Evolutionary conservation across 495 filamentous ascomycete genomes (phyloP), one percentile per base, ranked within the genome.

Genomic region (Annulohypoxylon moriforme): DNA sequence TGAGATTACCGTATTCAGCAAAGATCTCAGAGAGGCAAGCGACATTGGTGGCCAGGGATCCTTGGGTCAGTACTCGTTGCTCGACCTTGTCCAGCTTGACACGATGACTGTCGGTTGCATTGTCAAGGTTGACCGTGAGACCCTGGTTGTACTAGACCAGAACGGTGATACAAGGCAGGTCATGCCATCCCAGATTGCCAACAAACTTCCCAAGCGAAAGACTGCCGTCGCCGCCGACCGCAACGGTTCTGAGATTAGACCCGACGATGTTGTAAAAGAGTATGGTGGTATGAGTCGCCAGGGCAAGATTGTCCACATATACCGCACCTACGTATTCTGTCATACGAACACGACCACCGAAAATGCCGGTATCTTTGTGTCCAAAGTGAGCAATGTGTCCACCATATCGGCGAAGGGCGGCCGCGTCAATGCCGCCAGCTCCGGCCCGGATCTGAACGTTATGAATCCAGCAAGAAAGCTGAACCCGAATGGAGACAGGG

Each of bases 1-100:
- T 59, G 96, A 98, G 78, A 93, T 99, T 65, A 98, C 94, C 0
- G 95, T 99, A 2, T 99, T 99, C 82, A 97, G 94, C 81, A 97
- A 97, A 75, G 96, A 99, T 79, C 84, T 99, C 38, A 88, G 96
- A 64, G 91, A 97, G 78, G 96, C 96, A 42, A 92, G 90, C 49
- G 96, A 99, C 72, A 92, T 94, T 71, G 94, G 92, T 60, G 92
- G 90, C 46, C 88, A 92, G 67, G 90, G 89, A 9, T 89, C 90
- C 50, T 86, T 93, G 24, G 93, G 93, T 14, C 91, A 94, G 76
- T 98, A 91, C 78, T 92, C 95, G 66, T 89, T 99, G 33, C 91
- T 94, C 67, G 96, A 99, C 80, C 85, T 99, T 24, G 93, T 98
- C 18, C 94, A 98, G 81, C 88, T 99, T 65, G 96, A 98, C 80